These are phyloP conservation scores for Candida orba DNA, from an alignment of 805 yeast genomes.

Conservation along the genomic window DNA sequence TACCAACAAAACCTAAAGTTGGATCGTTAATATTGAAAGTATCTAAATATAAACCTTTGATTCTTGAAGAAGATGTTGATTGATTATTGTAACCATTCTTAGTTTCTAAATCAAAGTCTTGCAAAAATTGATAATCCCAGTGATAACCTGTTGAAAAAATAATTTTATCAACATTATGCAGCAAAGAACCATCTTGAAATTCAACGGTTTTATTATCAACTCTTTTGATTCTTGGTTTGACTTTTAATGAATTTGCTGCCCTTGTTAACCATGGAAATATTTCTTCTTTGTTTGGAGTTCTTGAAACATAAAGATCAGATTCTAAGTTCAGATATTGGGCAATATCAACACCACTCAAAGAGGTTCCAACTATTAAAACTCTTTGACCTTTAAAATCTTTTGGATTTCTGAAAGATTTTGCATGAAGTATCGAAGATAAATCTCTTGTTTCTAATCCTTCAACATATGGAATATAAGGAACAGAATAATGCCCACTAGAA, in stretches of 20 bases:
- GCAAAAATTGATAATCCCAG: conserved; percentile 31
- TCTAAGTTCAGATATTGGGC: conserved; percentile 33
- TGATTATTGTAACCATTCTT: conserved; percentile 12
- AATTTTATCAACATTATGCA: conserved; percentile 29
- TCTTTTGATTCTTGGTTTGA: conserved; percentile 22
- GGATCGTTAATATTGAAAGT: conserved; percentile 39
- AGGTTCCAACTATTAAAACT: conserved; percentile 36
- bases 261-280: conserved; percentile 34
- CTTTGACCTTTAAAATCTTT: conserved; percentile 32
- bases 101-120: conserved; percentile 14
- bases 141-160: conserved; percentile 38
- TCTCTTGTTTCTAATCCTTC: conserved; percentile 35
- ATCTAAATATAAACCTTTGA: conserved; percentile 36
- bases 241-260: conserved; percentile 32
- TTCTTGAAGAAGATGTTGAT: conserved; percentile 24
- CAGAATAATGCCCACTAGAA: conserved; percentile 52
- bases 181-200: conserved; percentile 29
- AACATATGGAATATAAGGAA: conserved; percentile 46
- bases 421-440: conserved; percentile 41
- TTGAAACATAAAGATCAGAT: conserved; percentile 47
- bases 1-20: conserved; percentile 35
- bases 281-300: conserved; percentile 63
- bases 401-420: conserved; percentile 40
- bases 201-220: conserved; percentile 22
- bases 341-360: conserved; percentile 35